Conservation (phyloP, 352 stramenopile species). For the Globisporangium carolinianum region DNA sequence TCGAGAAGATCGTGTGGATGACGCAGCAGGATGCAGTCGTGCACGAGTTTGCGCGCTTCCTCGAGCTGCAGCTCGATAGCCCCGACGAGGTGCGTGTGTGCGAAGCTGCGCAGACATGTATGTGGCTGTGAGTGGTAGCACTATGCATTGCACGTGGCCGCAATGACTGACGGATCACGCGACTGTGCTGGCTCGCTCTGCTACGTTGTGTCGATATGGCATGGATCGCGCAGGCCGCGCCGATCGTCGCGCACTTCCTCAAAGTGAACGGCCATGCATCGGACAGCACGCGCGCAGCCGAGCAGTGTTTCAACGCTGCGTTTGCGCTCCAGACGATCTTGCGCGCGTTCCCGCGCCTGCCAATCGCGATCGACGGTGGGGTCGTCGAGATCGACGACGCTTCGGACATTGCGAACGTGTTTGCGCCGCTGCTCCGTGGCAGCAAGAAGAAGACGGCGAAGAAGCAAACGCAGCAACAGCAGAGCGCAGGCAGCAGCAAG, state of each 20-base stretch:
- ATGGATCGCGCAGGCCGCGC: conserved; percentile 13
- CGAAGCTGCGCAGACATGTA: too few relatives aligned
- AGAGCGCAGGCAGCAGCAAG: conserved; percentile 15
- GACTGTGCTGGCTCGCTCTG: too few relatives aligned
- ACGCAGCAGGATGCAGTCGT: conserved; percentile 46
- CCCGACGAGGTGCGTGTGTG: conserved; percentile 22
- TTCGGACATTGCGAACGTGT: conserved; percentile 30
- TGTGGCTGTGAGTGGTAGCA: too few relatives aligned
- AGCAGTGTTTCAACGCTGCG: conserved; percentile 74
- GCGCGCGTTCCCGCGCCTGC: conserved; percentile 48
- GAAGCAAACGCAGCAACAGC: neutral
- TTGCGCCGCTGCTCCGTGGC: conserved; percentile 38
- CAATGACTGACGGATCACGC: too few relatives aligned
- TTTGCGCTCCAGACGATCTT: conserved; percentile 77
- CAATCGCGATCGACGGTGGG: conserved; percentile 39
- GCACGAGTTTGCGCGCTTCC: conserved; percentile 66
- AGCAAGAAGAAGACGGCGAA: neutral
- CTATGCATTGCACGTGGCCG: too few relatives aligned
- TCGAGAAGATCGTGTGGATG: conserved; percentile 67
- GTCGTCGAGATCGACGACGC: conserved; percentile 36
- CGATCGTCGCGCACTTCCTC: conserved; percentile 51
- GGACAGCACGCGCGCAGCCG: conserved; percentile 26
- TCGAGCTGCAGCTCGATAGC: conserved; percentile 65
- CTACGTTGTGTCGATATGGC: too few relatives aligned
- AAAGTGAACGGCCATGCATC: conserved; percentile 43